Conservation (phyloP, 345 rosid species). For the Salix udensis region DNA sequence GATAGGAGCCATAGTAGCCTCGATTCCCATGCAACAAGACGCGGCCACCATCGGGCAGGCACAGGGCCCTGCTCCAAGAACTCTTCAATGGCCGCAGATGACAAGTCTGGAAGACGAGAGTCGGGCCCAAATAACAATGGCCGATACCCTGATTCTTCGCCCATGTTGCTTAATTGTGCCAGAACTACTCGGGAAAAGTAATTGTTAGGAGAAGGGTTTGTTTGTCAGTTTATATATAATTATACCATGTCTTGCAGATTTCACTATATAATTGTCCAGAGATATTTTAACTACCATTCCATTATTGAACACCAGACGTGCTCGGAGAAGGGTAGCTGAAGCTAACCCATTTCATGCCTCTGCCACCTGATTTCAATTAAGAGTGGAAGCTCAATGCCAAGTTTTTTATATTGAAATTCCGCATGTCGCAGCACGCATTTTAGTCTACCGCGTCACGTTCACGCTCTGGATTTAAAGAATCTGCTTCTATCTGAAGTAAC, state of each 20-base stretch:
- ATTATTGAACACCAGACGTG: not conserved
- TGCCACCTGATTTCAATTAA: not conserved
- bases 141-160: constrained; percentile 23
- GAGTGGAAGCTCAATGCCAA: no score
- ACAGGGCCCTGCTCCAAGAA: constrained; percentile 40
- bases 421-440: no score
- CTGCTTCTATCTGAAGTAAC: accelerated
- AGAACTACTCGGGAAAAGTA: not conserved
- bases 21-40: constrained; percentile 73
- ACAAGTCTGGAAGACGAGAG: constrained; percentile 50
- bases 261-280: not conserved
- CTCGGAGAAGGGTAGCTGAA: not conserved
- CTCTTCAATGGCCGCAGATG: constrained; percentile 64
- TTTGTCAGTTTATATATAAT: not conserved
- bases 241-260: not conserved
- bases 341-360: not conserved
- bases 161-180: not conserved
- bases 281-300: not conserved
- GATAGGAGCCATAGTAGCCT: constrained; percentile 73
- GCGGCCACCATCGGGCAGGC: constrained; percentile 62
- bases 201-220: not conserved
- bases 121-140: constrained; percentile 53
- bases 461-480: no score
- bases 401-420: no score
- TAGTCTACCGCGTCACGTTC: no score